phyloP scores from a whole-genome alignment of 805 yeast species.

The Henningerozyma blattae region DNA sequence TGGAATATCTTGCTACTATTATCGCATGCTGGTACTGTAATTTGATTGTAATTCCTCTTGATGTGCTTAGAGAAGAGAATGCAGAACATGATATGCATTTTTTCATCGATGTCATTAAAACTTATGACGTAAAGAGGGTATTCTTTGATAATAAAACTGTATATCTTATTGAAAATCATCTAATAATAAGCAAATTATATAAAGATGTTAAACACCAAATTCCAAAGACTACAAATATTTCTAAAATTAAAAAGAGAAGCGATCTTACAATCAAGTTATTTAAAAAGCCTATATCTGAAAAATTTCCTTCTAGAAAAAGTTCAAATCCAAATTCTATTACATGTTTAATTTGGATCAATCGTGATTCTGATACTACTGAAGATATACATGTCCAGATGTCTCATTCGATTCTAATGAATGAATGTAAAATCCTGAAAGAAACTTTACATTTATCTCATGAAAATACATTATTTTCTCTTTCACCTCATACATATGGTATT shows the following conservation, averaged over 20 bases:
- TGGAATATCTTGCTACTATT: slow-evolving; percentile 72
- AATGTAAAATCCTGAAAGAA: slow-evolving; percentile 83
- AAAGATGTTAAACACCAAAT: slow-evolving; percentile 13
- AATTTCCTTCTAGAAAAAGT: slow-evolving; percentile 8
- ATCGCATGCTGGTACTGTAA: slow-evolving; percentile 83
- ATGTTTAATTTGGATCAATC: slow-evolving; percentile 22
- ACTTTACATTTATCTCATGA: slow-evolving; percentile 73
- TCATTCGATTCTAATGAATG: slow-evolving; percentile 54
- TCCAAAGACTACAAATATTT: slow-evolving; percentile 22
- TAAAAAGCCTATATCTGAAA: slow-evolving; percentile 10
- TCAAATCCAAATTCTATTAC: slow-evolving; percentile 24
- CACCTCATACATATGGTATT: slow-evolving; percentile 69
- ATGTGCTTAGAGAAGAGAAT: slow-evolving; percentile 54
- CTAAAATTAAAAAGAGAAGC: slow-evolving; percentile 20
- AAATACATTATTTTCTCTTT: slow-evolving; percentile 73
- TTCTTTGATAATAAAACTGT: slow-evolving; percentile 46
- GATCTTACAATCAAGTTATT: slow-evolving; percentile 11
- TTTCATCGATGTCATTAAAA: slow-evolving; percentile 51
- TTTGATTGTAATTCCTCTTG: slow-evolving; percentile 49
- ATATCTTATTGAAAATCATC: slow-evolving; percentile 14
- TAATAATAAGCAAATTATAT: slow-evolving; percentile 12
- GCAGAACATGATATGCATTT: slow-evolving; percentile 65
- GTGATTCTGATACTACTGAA: slow-evolving; percentile 11
- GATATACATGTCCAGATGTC: slow-evolving; percentile 27
- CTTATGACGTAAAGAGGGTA: slow-evolving; percentile 58